Conservation (phyloP, 140 eudicot genomes). For the Stevia rebaudiana region DNA sequence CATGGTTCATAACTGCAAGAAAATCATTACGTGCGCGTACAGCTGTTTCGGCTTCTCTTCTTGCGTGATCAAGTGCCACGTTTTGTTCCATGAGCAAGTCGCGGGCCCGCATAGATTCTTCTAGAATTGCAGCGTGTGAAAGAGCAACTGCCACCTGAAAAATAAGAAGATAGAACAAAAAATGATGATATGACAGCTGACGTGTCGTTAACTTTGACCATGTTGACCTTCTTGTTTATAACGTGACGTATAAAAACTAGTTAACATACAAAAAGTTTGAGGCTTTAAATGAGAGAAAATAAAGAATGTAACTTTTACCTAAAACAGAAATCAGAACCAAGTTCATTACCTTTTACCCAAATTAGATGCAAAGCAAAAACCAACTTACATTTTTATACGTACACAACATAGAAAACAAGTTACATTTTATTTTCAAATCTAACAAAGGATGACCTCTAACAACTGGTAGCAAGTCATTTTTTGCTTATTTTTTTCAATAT, state of each 20-base stretch:
- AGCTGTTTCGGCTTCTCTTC: slow-evolving; percentile 96
- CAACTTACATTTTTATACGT: not conserved
- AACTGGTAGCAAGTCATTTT: not conserved
- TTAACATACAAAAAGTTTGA: not conserved
- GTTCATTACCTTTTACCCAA: not conserved
- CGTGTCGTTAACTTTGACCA: not conserved
- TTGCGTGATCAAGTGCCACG: slow-evolving; percentile 93
- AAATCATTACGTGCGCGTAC: slow-evolving; percentile 96
- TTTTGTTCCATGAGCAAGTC: slow-evolving; percentile 92
- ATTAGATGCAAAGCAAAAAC: not conserved
- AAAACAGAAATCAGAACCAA: not conserved
- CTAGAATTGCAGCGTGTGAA: slow-evolving; percentile 94
- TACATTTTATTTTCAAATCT: not conserved
- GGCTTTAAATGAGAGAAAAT: not conserved
- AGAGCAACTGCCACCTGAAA: slow-evolving; percentile 93
- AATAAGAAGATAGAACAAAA: not conserved
- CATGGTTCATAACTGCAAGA: slow-evolving; percentile 98
- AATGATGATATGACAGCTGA: not conserved
- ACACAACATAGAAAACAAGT: not conserved
- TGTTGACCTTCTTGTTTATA: not conserved
- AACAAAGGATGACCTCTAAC: not conserved
- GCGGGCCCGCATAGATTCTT: slow-evolving; percentile 97
- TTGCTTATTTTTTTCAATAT: not conserved
- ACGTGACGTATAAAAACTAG: not conserved
- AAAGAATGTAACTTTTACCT: not conserved